Base-by-base conservation (phyloP, 306 rosid genomes). In the Cucumis hystrix region DNA sequence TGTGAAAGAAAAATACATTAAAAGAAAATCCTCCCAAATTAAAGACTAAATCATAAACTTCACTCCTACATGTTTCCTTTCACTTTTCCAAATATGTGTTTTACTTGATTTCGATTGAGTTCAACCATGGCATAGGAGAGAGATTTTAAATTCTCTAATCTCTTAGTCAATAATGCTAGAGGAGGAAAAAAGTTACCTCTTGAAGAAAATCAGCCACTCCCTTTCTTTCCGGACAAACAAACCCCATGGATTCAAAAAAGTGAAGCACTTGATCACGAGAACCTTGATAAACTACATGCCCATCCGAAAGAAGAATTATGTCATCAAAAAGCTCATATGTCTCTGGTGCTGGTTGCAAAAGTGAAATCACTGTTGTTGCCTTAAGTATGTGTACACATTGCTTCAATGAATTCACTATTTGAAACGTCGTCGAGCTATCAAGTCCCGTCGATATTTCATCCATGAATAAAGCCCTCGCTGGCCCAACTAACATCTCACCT, bases 331-430 rank as follows among this genome's bases (percentile, higher is more conserved):
- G 79, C 28, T 77, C 79, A 4, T 77, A 77, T 6, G 79, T 77
- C 43, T 77, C 79, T 41, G 79, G 79, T 59, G 79, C 79, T 77
- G 79, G 73, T 39, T 77, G 79, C 30, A 77, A 72, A 30, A 77
- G 79, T 8, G 79, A 77, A 47, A 77, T 47, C 6, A 77, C 58
- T 45, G 79, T 47, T 10, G 79, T 77, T 45, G 33, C 79, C 17
- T 77, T 77, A 18, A 77, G 60, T 61, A 77, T 77, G 45, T 77
- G 73, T 28, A 77, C 73, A 47, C 59, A 45, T 59, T 77, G 69
- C 73, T 62, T 77, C 58, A 77, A 49, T 18, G 79, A 77, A 45
- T 77, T 77, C 73, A 77, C 79, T 15, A 77, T 77, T 41, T 77
- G 79, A 61, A 25, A 77, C 1, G 79, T 77, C 6, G 79, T 77